phyloP scores from a whole-genome alignment of 2,329 filamentous ascomycete species.

The Samsoniella hepiali region DNA sequence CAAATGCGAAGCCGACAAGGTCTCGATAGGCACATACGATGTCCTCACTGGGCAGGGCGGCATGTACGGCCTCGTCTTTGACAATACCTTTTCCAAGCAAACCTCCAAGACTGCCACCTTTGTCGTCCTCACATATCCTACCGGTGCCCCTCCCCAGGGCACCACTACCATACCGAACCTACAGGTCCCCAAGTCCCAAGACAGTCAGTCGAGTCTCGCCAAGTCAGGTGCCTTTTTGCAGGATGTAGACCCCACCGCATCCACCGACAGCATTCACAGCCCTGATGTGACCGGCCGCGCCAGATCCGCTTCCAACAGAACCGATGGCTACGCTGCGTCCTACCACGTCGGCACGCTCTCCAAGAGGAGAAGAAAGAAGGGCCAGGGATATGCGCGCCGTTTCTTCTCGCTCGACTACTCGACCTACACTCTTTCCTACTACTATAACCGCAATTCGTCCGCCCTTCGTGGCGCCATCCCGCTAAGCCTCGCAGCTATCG shows the following conservation, averaged over 20 bases:
- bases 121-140: constrained; percentile 90
- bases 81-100: constrained; percentile 98
- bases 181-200: constrained; percentile 37
- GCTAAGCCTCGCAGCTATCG: constrained; percentile 83
- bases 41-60: constrained; percentile 72
- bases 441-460: constrained; percentile 89
- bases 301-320: constrained; percentile 50
- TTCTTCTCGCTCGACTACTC: constrained; percentile 97
- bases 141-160: constrained; percentile 71
- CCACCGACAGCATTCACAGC: constrained; percentile 60
- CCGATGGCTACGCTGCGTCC: constrained; percentile 41
- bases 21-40: constrained; percentile 85
- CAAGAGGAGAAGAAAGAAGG: constrained; percentile 89
- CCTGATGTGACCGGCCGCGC: constrained; percentile 42
- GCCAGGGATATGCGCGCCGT: constrained; percentile 85
- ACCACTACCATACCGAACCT: constrained; percentile 65
- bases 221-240: constrained; percentile 45
- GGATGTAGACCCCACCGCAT: constrained; percentile 48
- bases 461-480: constrained; percentile 90
- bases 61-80: constrained; percentile 95
- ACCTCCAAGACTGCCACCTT: constrained; percentile 93
- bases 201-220: constrained; percentile 51
- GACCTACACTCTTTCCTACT: constrained; percentile 93
- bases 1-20: constrained; percentile 94
- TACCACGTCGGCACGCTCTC: constrained; percentile 78